Conservation (phyloP, 2,329 filamentous ascomycete species). For the Tolypocladium tundrense region DNA sequence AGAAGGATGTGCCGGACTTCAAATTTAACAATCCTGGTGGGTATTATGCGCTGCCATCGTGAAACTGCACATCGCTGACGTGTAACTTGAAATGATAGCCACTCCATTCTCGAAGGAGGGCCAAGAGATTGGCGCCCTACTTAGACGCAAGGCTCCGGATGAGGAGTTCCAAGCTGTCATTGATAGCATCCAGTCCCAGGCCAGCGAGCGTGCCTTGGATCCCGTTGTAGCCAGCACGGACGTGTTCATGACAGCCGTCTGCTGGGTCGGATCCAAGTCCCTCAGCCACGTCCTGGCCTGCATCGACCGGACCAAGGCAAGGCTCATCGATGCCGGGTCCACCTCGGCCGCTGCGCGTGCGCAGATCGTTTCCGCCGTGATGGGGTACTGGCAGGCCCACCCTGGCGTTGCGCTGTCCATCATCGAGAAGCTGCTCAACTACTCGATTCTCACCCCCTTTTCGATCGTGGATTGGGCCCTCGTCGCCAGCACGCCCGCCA, state of each 20-base stretch:
- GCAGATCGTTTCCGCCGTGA: slow-evolving; percentile 84
- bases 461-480: slow-evolving; percentile 88
- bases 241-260: slow-evolving; percentile 86
- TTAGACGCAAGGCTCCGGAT: slow-evolving; percentile 76
- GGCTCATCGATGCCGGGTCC: slow-evolving; percentile 68
- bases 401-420: slow-evolving; percentile 87
- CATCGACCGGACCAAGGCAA: slow-evolving; percentile 89
- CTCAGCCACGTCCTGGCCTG: slow-evolving; percentile 91
- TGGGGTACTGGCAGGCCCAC: slow-evolving; percentile 88
- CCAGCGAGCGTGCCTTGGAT: slow-evolving; percentile 60
- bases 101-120: slow-evolving; percentile 78
- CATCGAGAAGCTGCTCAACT: slow-evolving; percentile 94
- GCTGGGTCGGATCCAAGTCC: slow-evolving; percentile 89
- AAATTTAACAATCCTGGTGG: slow-evolving; percentile 72
- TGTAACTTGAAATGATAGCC: slow-evolving; percentile 30
- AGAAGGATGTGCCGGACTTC: slow-evolving; percentile 92
- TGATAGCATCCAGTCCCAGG: slow-evolving; percentile 70
- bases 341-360: slow-evolving; percentile 65
- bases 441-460: slow-evolving; percentile 80
- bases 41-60: slow-evolving; percentile 15
- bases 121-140: slow-evolving; percentile 66
- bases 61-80: not conserved
- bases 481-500: slow-evolving; percentile 41
- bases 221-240: slow-evolving; percentile 81
- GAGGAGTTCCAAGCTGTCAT: slow-evolving; percentile 80